Evolutionary conservation across 1,284 basidiomycete genomes (phyloP).

Genomic region (Malassezia sp.): DNA sequence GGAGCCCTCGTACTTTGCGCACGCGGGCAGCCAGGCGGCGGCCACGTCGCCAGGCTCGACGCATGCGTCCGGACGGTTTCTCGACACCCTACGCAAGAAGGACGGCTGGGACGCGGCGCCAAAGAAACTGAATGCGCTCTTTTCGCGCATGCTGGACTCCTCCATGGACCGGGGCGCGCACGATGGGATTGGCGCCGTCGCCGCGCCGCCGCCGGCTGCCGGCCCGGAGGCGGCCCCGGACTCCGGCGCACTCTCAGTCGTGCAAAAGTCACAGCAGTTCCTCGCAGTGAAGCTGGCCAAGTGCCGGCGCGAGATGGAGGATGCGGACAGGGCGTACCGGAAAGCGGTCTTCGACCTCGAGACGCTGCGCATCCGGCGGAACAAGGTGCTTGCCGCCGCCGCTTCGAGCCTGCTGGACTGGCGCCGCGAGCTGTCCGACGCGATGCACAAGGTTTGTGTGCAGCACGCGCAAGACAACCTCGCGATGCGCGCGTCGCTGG

Average conservation of each 20-base stretch:
- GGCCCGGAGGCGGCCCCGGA: not conserved
- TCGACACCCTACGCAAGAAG: constrained; percentile 33
- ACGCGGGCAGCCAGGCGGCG: not conserved
- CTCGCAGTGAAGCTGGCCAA: constrained; percentile 34
- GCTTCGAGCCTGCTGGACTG: constrained; percentile 73
- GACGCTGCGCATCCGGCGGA: constrained; percentile 64
- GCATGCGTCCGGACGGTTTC: constrained; percentile 19
- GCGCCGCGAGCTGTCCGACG: constrained; percentile 60
- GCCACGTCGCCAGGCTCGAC: not conserved
- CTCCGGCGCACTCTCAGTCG: not conserved
- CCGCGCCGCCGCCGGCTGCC: constrained; percentile 3
- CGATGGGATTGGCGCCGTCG: no score
- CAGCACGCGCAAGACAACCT: constrained; percentile 26
- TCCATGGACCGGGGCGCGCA: constrained; percentile 2
- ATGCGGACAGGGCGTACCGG: constrained; percentile 76
- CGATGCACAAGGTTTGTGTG: constrained; percentile 48
- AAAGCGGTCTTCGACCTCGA: constrained; percentile 85
- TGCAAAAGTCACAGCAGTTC: constrained; percentile 18
- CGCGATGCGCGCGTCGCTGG: constrained; percentile 20
- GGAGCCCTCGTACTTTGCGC: constrained; percentile 8
- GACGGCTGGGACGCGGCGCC: constrained; percentile 43
- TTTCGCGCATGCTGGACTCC: constrained; percentile 37
- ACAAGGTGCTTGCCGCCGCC: constrained; percentile 70
- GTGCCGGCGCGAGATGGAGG: constrained; percentile 36
- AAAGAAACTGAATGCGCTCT: constrained; percentile 38